Evolutionary conservation across 768 basidiomycete species (phyloP).

Genomic region (Amanita subjunquillea): DNA sequence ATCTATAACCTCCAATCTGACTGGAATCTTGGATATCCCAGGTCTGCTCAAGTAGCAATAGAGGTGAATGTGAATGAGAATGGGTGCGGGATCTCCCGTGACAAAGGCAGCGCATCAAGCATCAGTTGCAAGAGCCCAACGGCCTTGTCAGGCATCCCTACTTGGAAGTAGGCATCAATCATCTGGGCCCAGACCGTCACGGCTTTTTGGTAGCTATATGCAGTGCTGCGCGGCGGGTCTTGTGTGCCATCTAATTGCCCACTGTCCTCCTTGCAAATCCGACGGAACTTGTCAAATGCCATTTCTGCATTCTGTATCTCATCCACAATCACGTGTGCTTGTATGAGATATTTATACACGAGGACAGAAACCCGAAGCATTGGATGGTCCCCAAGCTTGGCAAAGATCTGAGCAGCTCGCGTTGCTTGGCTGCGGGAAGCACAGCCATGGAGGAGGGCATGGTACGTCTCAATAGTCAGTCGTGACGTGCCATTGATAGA

Average conservation of each 20-base stretch:
- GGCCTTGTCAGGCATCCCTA: constrained; percentile 51
- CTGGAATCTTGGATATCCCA: too few relatives aligned
- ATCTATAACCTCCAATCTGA: too few relatives aligned
- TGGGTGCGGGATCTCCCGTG: too few relatives aligned
- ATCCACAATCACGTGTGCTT: constrained; percentile 41
- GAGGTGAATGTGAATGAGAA: too few relatives aligned
- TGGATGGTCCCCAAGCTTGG: constrained; percentile 41
- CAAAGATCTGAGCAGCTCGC: constrained; percentile 54
- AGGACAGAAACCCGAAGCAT: constrained; percentile 21
- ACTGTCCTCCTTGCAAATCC: constrained; percentile 13
- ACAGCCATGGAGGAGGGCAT: too few relatives aligned
- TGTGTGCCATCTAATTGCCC: too few relatives aligned
- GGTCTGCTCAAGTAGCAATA: too few relatives aligned
- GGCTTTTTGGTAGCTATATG: too few relatives aligned
- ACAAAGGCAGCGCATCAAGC: constrained; percentile 31
- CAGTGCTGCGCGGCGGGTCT: too few relatives aligned
- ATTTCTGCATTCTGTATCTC: constrained; percentile 40
- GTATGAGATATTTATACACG: constrained; percentile 47
- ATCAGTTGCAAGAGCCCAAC: constrained; percentile 65
- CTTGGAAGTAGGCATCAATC: constrained; percentile 64
- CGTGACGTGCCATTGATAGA: constrained; percentile 13
- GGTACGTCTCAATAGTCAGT: constrained; percentile 32
- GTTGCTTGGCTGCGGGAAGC: constrained; percentile 42
- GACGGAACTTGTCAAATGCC: constrained; percentile 52
- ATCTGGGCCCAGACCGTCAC: constrained; percentile 55